phyloP scores from a whole-genome alignment of 345 rosid genomes.

The Linum lewisii region DNA sequence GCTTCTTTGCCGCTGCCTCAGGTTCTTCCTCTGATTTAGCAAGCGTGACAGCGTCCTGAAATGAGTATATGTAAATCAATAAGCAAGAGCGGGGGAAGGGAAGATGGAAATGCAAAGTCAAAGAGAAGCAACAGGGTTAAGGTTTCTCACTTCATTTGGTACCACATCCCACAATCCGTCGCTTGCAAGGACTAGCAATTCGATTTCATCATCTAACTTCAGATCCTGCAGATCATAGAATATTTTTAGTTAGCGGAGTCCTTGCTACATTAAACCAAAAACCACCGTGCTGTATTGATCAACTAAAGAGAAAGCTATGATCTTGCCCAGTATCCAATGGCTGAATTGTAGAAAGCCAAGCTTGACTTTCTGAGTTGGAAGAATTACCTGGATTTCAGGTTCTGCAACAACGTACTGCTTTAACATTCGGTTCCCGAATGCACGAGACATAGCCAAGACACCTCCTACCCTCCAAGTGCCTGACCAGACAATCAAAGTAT shows the following conservation, averaged over 20 bases:
- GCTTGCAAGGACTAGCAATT: constrained; percentile 87
- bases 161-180: constrained; percentile 99
- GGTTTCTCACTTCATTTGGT: constrained; percentile 64
- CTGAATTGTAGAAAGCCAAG: no score
- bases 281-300: no score
- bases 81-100: neutral
- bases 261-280: neutral
- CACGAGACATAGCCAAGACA: constrained; percentile 97
- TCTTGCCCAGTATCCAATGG: no score
- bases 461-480: constrained; percentile 99
- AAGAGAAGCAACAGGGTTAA: neutral
- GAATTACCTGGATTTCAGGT: constrained; percentile 90
- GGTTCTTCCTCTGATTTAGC: constrained; percentile 76
- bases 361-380: constrained; percentile 8
- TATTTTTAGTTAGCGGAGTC: neutral
- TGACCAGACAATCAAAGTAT: constrained; percentile 21
- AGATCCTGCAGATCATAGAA: constrained; percentile 42
- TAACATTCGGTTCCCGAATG: constrained; percentile 97
- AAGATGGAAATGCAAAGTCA: neutral
- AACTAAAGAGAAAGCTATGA: no score
- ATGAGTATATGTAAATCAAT: neutral
- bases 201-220: constrained; percentile 61
- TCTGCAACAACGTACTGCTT: constrained; percentile 97
- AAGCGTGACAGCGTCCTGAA: constrained; percentile 77
- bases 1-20: constrained; percentile 69